Conservation (phyloP, 371 early-diverging fungal genomes). For the Circinella minor region DNA sequence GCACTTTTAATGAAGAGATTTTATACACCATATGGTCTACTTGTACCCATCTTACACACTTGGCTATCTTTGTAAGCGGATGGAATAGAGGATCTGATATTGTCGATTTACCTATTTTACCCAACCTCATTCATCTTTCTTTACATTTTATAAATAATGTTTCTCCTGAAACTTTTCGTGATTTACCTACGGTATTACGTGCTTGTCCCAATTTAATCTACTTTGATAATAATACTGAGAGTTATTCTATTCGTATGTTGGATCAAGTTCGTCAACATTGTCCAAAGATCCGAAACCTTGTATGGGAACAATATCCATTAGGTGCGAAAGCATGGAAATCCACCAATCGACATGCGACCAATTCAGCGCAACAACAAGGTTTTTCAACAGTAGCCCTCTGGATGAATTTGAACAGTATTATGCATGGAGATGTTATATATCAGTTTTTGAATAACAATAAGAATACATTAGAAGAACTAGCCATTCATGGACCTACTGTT, state of each 20-base stretch:
- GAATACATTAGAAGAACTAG: background rate
- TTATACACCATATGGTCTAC: background rate
- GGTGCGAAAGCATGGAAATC: background rate
- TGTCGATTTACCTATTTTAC: background rate
- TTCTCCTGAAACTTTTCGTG: background rate
- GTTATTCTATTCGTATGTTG: background rate
- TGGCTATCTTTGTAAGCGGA: background rate
- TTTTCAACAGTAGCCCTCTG: background rate
- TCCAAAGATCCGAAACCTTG: background rate
- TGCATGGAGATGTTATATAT: background rate
- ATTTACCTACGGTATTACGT: background rate
- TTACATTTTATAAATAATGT: background rate
- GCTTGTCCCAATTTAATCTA: background rate
- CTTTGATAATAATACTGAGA: background rate
- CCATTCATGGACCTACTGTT: background rate
- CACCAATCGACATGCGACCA: too few relatives aligned
- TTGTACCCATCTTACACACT: background rate
- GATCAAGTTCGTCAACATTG: background rate
- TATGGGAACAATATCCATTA: background rate
- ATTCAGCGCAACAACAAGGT: background rate
- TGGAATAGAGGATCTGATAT: background rate
- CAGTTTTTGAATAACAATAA: background rate
- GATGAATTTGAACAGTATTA: background rate
- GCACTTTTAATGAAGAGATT: background rate
- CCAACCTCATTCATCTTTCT: conserved; percentile 1